A percentile compares a stretch with the other conserved stretches of the same genome.
Conservation (phyloP, 2,329 filamentous ascomycete genomes). For the Elsinoe perseae region DNA sequence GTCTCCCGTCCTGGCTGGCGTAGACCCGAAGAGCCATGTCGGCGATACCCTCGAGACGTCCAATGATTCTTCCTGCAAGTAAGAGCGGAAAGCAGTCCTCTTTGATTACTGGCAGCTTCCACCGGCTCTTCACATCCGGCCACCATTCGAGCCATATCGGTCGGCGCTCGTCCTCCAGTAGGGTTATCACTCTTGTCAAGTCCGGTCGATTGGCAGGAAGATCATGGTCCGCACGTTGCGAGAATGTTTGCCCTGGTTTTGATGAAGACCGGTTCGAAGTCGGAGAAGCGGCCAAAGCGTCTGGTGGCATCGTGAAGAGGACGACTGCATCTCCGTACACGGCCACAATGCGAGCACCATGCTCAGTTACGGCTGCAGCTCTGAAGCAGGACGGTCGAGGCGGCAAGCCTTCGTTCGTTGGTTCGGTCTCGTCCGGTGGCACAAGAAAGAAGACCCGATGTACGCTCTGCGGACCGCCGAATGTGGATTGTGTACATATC, state of each 20-base stretch:
- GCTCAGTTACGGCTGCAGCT: slow-evolving; percentile 48
- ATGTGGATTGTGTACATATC: slow-evolving; percentile 42
- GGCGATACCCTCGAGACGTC: background rate
- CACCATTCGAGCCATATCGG: slow-evolving; percentile 18
- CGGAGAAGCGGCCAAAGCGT: slow-evolving; percentile 41
- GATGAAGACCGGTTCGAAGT: background rate
- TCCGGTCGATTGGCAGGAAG: background rate
- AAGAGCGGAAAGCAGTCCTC: background rate
- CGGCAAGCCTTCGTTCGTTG: background rate
- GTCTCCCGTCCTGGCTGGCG: slow-evolving; percentile 35
- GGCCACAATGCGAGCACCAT: slow-evolving; percentile 53
- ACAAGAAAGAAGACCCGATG: slow-evolving; percentile 52
- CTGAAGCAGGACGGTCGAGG: slow-evolving; percentile 46
- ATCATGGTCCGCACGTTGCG: background rate
- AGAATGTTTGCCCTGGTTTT: background rate
- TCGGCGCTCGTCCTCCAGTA: slow-evolving; percentile 6
- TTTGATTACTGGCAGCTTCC: slow-evolving; percentile 37
- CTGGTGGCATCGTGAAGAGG: slow-evolving; percentile 54
- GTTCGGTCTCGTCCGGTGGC: slow-evolving; percentile 25
- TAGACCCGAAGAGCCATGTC: background rate
- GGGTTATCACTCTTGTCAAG: background rate
- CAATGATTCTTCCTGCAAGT: background rate
- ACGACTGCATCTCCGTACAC: slow-evolving; percentile 48
- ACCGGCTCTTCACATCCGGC: slow-evolving; percentile 21
- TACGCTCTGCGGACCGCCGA: slow-evolving; percentile 36